phyloP scores from a whole-genome alignment of 495 filamentous ascomycete genomes.

The Lepidopterella palustris region DNA sequence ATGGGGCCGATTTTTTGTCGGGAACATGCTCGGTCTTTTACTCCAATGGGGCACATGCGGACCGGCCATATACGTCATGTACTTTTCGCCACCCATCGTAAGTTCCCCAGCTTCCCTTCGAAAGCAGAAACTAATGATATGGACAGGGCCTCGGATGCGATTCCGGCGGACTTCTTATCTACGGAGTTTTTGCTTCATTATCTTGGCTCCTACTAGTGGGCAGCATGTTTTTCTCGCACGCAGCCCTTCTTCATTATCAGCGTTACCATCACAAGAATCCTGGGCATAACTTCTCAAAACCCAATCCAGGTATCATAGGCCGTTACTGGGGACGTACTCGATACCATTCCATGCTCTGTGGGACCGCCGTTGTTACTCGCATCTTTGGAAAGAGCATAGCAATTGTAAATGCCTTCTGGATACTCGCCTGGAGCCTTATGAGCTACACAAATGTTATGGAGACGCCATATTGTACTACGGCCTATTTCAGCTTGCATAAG shows the following conservation, averaged over 20 bases:
- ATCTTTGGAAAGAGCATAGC: conserved; percentile 21
- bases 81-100: conserved; percentile 23
- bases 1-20: conserved; percentile 23
- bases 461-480: conserved; percentile 25
- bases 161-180: conserved; percentile 15
- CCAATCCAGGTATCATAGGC: not conserved
- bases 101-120: no score
- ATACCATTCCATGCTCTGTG: conserved; percentile 16
- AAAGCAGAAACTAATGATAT: no score
- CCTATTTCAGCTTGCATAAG: no score
- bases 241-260: conserved; percentile 21
- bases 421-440: conserved; percentile 15
- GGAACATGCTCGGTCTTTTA: conserved; percentile 13
- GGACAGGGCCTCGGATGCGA: conserved; percentile 25
- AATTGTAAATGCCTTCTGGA: conserved; percentile 19
- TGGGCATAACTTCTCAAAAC: conserved; percentile 15
- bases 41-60: conserved; percentile 27
- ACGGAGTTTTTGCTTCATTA: conserved; percentile 17
- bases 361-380: conserved; percentile 13
- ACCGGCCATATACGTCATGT: conserved; percentile 20
- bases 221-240: conserved; percentile 25
- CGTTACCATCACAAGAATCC: conserved; percentile 18
- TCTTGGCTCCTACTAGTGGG: conserved; percentile 18
- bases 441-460: conserved; percentile 23
- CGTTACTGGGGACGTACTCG: conserved; percentile 13